phyloP scores from a whole-genome alignment of 2,329 filamentous ascomycete species.

The Cladophialophora psammophila region DNA sequence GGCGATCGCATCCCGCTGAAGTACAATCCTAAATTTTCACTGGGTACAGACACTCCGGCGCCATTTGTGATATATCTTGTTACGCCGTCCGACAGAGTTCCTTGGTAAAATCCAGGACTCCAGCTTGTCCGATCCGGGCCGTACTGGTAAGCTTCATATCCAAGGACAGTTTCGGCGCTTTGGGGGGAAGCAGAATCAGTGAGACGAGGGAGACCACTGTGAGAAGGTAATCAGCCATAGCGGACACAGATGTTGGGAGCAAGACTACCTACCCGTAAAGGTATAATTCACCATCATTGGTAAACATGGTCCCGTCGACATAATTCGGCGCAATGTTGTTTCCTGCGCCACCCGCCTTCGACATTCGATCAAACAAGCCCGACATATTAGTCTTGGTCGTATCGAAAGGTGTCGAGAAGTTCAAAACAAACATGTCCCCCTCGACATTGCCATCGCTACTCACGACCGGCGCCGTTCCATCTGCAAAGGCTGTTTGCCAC shows the following conservation, averaged over 20 bases:
- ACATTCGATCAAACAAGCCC: constrained; percentile 58
- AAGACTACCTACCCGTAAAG: constrained; percentile 58
- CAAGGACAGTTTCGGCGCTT: constrained; percentile 52
- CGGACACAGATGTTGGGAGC: not conserved
- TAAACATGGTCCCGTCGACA: constrained; percentile 69
- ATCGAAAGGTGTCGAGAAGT: constrained; percentile 66
- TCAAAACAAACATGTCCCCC: constrained; percentile 65
- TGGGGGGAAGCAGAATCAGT: constrained; percentile 46
- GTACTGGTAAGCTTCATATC: constrained; percentile 63
- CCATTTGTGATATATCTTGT: constrained; percentile 71
- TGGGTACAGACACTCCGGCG: constrained; percentile 69
- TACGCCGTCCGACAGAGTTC: constrained; percentile 54
- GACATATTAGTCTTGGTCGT: constrained; percentile 60
- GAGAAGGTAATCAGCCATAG: constrained; percentile 12
- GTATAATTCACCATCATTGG: constrained; percentile 69
- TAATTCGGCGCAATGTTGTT: constrained; percentile 59
- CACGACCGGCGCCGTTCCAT: constrained; percentile 37
- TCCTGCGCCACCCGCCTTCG: constrained; percentile 56
- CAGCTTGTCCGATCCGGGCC: constrained; percentile 56
- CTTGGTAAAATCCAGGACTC: constrained; percentile 52
- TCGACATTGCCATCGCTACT: constrained; percentile 39
- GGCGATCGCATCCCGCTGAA: constrained; percentile 69
- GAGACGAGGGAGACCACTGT: constrained; percentile 57
- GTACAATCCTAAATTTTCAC: constrained; percentile 75
- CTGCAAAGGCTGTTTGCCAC: constrained; percentile 39